Evolutionary conservation across 1,284 basidiomycete species (phyloP).

Genomic region (Marasmius tenuissimus): DNA sequence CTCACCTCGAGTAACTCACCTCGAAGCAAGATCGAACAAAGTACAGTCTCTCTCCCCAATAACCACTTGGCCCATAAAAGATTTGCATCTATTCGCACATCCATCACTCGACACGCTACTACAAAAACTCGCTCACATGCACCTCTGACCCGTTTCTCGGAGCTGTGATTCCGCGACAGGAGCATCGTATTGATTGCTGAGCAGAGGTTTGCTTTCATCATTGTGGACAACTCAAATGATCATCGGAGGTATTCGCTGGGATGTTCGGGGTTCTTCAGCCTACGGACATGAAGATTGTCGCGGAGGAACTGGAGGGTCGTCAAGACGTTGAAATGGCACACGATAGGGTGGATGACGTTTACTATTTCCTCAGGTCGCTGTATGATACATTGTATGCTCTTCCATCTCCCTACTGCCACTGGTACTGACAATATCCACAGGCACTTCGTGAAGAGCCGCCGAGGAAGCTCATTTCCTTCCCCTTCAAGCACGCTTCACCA

Average conservation of each 20-base stretch:
- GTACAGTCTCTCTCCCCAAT: not conserved
- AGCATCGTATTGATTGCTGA: constrained; percentile 38
- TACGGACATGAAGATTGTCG: constrained; percentile 5
- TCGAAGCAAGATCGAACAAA: constrained; percentile 8
- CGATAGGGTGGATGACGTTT: constrained; percentile 21
- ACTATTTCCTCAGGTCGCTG: constrained; percentile 41
- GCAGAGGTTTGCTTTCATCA: constrained; percentile 36
- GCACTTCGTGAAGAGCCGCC: constrained; percentile 25
- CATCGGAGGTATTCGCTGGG: constrained; percentile 41
- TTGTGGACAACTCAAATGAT: constrained; percentile 38
- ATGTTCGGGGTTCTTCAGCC: constrained; percentile 36
- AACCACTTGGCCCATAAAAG: not conserved
- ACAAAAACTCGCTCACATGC: not conserved
- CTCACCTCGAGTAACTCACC: constrained; percentile 42
- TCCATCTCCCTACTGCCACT: not conserved
- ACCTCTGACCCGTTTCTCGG: not conserved
- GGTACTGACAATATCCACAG: not conserved
- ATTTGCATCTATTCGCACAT: not conserved
- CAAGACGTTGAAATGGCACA: too few species aligned
- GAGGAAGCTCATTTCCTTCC: constrained; percentile 50
- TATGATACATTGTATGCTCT: constrained; percentile 47
- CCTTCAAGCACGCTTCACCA: constrained; percentile 58
- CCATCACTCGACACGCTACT: not conserved
- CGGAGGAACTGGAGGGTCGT: constrained; percentile 27
- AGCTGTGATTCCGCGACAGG: constrained; percentile 40